A percentile compares a stretch with the other conserved stretches of the same genome.
phyloP scores from a whole-genome alignment of 768 basidiomycete species.

The Pluteus cervinus region DNA sequence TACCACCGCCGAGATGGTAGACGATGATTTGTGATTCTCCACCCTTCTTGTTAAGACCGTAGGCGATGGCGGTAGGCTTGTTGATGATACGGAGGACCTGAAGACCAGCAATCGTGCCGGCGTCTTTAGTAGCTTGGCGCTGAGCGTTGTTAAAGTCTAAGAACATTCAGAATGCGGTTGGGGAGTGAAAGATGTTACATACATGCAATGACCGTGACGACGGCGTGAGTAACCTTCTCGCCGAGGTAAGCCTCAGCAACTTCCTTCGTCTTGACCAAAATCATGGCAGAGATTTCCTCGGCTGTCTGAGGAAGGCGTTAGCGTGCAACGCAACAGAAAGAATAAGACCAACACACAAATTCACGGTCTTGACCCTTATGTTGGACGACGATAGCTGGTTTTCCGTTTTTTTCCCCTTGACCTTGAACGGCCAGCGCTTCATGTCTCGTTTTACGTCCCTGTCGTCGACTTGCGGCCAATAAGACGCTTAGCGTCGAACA shows the following conservation, averaged over 20 bases:
- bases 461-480: constrained; percentile 84
- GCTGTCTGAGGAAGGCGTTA: constrained; percentile 59
- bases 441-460: constrained; percentile 74
- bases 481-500: constrained; percentile 95
- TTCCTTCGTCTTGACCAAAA: constrained; percentile 97
- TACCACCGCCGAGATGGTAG: constrained; percentile 98
- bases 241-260: constrained; percentile 98
- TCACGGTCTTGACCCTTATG: constrained; percentile 76
- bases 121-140: constrained; percentile 98
- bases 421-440: constrained; percentile 89
- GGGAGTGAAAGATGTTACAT: constrained; percentile 16
- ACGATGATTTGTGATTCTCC: constrained; percentile 95
- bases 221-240: constrained; percentile 93
- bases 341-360: constrained; percentile 53
- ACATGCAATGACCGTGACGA: constrained; percentile 97
- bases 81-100: constrained; percentile 96
- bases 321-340: neutral
- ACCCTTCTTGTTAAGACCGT: constrained; percentile 94
- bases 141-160: constrained; percentile 97
- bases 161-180: constrained; percentile 11
- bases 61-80: constrained; percentile 96
- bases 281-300: constrained; percentile 95
- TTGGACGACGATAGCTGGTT: constrained; percentile 72
- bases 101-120: constrained; percentile 91
- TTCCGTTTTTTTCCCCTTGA: constrained; percentile 74